Base-by-base conservation (phyloP, 768 basidiomycete genomes). In the Crassisporium funariophilum region DNA sequence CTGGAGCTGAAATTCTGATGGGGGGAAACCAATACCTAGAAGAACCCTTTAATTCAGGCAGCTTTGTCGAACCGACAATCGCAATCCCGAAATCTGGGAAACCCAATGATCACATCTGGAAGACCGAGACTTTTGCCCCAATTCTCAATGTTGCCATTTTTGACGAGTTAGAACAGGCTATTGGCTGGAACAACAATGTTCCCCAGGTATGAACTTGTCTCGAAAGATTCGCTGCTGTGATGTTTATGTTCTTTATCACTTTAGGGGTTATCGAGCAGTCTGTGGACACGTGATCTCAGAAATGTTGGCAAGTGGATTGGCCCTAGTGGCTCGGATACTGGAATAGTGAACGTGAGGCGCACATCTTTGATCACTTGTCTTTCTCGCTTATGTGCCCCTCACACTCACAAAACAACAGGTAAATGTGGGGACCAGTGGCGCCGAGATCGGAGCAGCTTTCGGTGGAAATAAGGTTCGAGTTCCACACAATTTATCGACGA, bases 291-390 rank as follows among this genome's bases (percentile, higher is more conserved):
- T 31, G 87, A 91, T 58, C 59, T 98, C 39, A 75, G 87, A 49
- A 84, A 86, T 56, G 71, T 97, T 43, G 92, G 95, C 41, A 88
- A 83, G 69, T 97, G 93, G 91, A 85, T 95, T 54, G 92, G 94
- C 10, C 88, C 93, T 31, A 75, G 77, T 48, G 95, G 95, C 22
- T 88, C 86, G 19, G 95, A 98, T 64, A 75, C 88, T 31, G 95
- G 95, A 5, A 97, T 95, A 54, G 91, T 94, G 50, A 94, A 95
- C 68, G 91, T 90, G 63, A 61, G 83, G 73, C 44, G 20, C 31
- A 44, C 22, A 29, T 31, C 35, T 49, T 50, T 17, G 23, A 39
- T 47, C 23, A 51, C 47, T 47, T 29, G 47, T 44, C 29, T 47
- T 44, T 40, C 25, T 51, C 49, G 47, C 47, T 51, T 52, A 46